Percentiles rank a stretch among this genome's conserved stretches.
These are phyloP conservation scores for Physcomitrellopsis africana DNA, from an alignment of 225 moss, liverwort and hornwort genomes.

Conservation along the genomic window DNA sequence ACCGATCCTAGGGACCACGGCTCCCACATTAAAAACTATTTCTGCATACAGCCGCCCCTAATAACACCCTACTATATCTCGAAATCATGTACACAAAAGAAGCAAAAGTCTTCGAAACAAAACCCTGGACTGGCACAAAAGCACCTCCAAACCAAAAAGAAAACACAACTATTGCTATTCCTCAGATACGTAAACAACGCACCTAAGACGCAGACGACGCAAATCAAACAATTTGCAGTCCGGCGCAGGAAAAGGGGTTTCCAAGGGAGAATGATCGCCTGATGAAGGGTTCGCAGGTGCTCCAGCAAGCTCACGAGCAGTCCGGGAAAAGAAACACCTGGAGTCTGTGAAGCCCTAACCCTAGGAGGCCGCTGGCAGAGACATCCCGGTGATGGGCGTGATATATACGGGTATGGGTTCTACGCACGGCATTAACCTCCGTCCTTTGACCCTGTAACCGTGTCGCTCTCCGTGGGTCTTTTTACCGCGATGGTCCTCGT, in stretches of 20 bases:
- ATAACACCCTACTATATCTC: background rate
- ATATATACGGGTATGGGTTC: background rate
- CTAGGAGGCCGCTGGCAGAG: constrained; percentile 21
- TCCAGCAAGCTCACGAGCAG: constrained; percentile 23
- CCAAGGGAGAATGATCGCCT: background rate
- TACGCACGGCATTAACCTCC: background rate
- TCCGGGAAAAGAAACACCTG: background rate
- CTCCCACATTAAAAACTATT: no score
- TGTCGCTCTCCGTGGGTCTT: no score
- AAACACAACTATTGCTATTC: no score
- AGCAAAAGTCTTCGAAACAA: background rate
- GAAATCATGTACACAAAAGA: background rate
- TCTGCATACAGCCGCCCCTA: background rate
- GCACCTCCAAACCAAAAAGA: background rate
- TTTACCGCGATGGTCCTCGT: no score
- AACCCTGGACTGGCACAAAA: constrained; percentile 3
- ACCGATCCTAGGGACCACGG: background rate
- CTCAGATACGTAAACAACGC: background rate
- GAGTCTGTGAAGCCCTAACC: background rate
- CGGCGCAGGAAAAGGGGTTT: background rate
- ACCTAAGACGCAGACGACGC: background rate
- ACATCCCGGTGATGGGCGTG: background rate
- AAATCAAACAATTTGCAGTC: background rate
- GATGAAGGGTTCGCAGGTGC: constrained; percentile 30
- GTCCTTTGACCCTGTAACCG: no score